Evolutionary conservation across 1,284 basidiomycete genomes (phyloP), one percentile per base, ranked within the genome.

Genomic region (Microbotryum intermedium): DNA sequence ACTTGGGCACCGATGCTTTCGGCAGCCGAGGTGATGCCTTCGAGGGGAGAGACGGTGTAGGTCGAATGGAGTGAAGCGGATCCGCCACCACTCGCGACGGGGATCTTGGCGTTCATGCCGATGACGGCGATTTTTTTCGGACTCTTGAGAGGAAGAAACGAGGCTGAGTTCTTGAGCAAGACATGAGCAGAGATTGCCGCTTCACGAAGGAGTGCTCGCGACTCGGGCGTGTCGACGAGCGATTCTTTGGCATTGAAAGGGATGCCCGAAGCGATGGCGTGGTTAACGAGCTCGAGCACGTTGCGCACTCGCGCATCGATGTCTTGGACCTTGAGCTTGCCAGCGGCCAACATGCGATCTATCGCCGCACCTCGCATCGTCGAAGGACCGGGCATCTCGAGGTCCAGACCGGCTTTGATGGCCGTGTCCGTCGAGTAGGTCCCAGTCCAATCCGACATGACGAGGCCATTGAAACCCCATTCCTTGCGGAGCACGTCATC

Each of bases 401-500:
- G 79, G 70, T 89, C 87, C 29, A 89, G 77, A 0, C 85, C 84
- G 11, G 86, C 86, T 62, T 86, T 87, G 69, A 88, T 78, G 34
- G 80, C 77, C 45, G 79, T 78, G 62, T 83, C 81, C 30, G 86
- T 78, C 49, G 82, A 82, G 75, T 87, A 88, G 1, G 82, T 77
- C 0, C 87, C 86, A 69, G 78, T 39, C 60, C 60, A 62, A 18
- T 62, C 60, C 26, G 43, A 47, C 56, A 62, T 58, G 39, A 57
- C 46, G 11, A 62, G 75, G 5, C 84, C 85, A 49, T 81, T 73
- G 65, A 84, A 86, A 25, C 77, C 77, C 84, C 84, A 87, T 71
- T 87, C 85, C 34, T 79, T 77, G 21, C 84, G 80, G 39, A 88
- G 76, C 53, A 87, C 80, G 25, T 77, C 77, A 55, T 79, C 75